phyloP scores from a whole-genome alignment of 2,329 filamentous ascomycete genomes.

The Hymenoscyphus scutula region DNA sequence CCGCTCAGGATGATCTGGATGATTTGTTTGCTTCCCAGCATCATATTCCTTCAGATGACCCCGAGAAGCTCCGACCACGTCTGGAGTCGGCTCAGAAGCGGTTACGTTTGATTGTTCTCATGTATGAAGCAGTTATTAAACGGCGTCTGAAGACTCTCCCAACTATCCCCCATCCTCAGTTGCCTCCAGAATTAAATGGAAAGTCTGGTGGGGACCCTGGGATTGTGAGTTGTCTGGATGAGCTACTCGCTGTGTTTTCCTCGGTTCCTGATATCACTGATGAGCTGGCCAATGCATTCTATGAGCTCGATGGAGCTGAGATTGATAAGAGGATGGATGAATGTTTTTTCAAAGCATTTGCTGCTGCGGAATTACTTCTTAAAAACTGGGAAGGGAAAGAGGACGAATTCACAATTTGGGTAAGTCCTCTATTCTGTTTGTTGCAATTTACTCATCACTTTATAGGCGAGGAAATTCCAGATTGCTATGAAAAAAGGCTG shows the following conservation, averaged over 20 bases:
- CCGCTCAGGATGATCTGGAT: constrained; percentile 60
- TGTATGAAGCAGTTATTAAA: constrained; percentile 70
- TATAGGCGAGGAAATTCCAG: too few relatives aligned
- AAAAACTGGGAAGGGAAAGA: too few relatives aligned
- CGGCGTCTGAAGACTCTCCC: constrained; percentile 63
- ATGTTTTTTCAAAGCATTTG: constrained; percentile 59
- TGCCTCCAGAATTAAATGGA: constrained; percentile 30
- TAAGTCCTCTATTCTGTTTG: too few relatives aligned
- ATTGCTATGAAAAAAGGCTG: too few relatives aligned
- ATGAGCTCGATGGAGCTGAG: constrained; percentile 59
- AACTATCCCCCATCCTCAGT: constrained; percentile 41
- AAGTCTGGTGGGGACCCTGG: constrained; percentile 19
- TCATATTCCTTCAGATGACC: constrained; percentile 62
- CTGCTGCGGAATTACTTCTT: constrained; percentile 54
- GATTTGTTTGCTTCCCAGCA: constrained; percentile 62
- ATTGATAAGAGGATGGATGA: constrained; percentile 58
- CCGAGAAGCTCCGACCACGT: constrained; percentile 60
- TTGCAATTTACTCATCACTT: too few relatives aligned
- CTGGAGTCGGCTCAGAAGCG: constrained; percentile 63
- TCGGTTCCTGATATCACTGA: constrained; percentile 66
- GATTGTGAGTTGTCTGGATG: constrained; percentile 48
- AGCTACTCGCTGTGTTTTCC: constrained; percentile 54
- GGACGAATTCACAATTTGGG: too few relatives aligned
- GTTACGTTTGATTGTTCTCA: constrained; percentile 63
- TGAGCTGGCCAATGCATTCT: constrained; percentile 69